These are phyloP conservation scores for Rhizopogon sp. DNA, from an alignment of 768 basidiomycete species.

Conservation along the genomic window DNA sequence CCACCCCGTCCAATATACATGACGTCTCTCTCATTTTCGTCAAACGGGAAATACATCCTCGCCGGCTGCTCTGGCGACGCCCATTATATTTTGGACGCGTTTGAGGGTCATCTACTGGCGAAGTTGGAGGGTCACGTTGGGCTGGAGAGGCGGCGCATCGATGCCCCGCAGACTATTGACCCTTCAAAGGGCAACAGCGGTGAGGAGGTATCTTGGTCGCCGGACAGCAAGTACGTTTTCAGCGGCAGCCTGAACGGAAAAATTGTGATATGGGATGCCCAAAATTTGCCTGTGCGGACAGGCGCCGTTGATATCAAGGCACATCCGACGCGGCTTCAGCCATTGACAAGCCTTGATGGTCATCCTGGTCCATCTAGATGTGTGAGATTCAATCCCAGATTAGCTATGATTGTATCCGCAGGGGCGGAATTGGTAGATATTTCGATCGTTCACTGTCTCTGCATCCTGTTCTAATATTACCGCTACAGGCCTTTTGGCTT, in stretches of 20 bases:
- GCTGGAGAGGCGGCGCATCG: conserved; percentile 61
- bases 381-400: conserved; percentile 85
- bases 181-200: conserved; percentile 79
- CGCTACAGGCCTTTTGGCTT: conserved; percentile 55
- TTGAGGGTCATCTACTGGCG: conserved; percentile 76
- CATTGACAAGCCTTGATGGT: conserved; percentile 57
- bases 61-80: conserved; percentile 90
- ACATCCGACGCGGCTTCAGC: conserved; percentile 46
- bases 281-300: conserved; percentile 48
- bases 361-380: conserved; percentile 83
- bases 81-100: conserved; percentile 93
- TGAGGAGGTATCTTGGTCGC: conserved; percentile 92
- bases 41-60: conserved; percentile 85
- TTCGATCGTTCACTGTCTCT: not conserved
- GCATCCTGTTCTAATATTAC: conserved; percentile 4
- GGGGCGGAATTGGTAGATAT: conserved; percentile 74
- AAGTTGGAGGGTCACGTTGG: conserved; percentile 85
- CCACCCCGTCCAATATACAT: conserved; percentile 87
- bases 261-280: conserved; percentile 84
- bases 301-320: conserved; percentile 53
- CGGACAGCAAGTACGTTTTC: conserved; percentile 87
- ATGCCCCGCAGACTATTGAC: conserved; percentile 51
- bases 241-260: conserved; percentile 84
- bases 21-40: conserved; percentile 88
- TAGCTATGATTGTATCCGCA: conserved; percentile 83